Percentiles rank a stretch among this genome's conserved stretches.
Conservation (phyloP, 805 yeast genomes). For the Tetrapisispora phaffii region DNA sequence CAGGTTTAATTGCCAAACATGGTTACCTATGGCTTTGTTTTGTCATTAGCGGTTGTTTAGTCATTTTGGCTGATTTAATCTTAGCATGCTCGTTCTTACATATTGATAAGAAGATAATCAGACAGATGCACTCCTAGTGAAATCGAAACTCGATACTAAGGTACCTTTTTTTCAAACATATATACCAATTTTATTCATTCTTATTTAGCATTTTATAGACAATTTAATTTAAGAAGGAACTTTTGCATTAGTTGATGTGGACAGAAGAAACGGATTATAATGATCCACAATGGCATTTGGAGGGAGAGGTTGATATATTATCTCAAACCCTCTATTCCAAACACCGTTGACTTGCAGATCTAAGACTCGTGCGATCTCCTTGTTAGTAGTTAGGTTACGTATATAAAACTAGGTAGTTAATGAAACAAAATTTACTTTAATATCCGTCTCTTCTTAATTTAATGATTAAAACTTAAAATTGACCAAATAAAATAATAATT, state of each 20-base stretch:
- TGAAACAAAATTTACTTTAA: too few relatives aligned
- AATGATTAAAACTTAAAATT: too few relatives aligned
- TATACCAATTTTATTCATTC: neutral
- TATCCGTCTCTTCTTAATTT: too few relatives aligned
- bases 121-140: constrained; percentile 9
- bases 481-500: constrained; percentile 3
- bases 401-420: too few relatives aligned
- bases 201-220: neutral
- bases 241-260: neutral
- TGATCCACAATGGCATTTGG: too few relatives aligned
- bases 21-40: constrained; percentile 42
- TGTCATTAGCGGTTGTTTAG: constrained; percentile 41
- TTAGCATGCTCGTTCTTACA: constrained; percentile 27
- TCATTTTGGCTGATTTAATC: constrained; percentile 32
- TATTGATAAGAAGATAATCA: constrained; percentile 24
- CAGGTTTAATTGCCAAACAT: constrained; percentile 59
- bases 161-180: neutral
- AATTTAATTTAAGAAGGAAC: neutral
- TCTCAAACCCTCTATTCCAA: too few relatives aligned
- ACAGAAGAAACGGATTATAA: too few relatives aligned
- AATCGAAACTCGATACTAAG: too few relatives aligned
- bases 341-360: too few relatives aligned
- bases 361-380: too few relatives aligned
- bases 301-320: too few relatives aligned
- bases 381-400: too few relatives aligned